phyloP scores from a whole-genome alignment of 345 rosid species.

The Eucalyptus decipiens region DNA sequence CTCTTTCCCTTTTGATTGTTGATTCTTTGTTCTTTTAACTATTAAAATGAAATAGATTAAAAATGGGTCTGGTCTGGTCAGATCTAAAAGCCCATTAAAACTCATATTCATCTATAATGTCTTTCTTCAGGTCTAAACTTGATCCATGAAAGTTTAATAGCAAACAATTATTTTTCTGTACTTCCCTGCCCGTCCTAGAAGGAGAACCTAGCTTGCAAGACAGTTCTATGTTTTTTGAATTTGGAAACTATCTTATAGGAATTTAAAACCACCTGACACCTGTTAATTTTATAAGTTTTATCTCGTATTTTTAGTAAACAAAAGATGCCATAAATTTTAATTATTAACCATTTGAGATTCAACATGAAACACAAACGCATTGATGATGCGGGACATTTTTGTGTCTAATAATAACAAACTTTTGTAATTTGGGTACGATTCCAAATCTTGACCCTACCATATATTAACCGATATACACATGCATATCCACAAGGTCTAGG shows the following conservation, averaged over 20 bases:
- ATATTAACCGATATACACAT: too few relatives aligned
- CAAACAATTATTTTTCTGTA: too few relatives aligned
- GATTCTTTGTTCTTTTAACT: not conserved
- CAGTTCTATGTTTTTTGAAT: too few relatives aligned
- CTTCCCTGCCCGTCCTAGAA: too few relatives aligned
- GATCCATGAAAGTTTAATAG: too few relatives aligned
- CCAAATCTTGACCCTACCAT: too few relatives aligned
- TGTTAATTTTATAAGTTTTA: too few relatives aligned
- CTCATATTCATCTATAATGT: not conserved
- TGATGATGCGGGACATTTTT: not conserved
- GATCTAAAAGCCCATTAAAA: not conserved
- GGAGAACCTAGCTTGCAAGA: too few relatives aligned
- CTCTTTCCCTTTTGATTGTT: not conserved
- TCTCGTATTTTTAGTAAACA: not conserved
- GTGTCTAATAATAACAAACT: not conserved
- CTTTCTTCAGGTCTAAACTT: not conserved
- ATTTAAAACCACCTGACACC: not conserved
- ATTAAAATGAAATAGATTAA: not conserved
- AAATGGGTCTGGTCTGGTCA: not conserved
- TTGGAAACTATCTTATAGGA: not conserved
- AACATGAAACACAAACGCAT: not conserved
- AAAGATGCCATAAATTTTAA: not conserved
- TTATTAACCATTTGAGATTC: too few relatives aligned
- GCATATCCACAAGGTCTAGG: too few relatives aligned
- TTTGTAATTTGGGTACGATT: too few relatives aligned